These are phyloP conservation scores for Tulasnella sp. DNA, from an alignment of 768 basidiomycete genomes.

Conservation along the genomic window DNA sequence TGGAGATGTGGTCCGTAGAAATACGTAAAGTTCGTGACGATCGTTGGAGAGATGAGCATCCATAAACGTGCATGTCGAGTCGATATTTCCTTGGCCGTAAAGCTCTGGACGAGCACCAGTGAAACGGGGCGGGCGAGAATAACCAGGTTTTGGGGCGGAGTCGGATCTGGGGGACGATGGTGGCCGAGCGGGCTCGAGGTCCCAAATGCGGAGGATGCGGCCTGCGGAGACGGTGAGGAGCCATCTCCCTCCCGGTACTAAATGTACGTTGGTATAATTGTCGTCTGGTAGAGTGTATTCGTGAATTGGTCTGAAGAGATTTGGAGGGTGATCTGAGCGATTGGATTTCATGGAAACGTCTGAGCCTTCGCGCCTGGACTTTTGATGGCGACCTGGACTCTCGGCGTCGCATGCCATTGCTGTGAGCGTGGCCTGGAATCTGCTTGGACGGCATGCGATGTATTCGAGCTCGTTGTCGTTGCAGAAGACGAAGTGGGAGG, in stretches of 20 bases:
- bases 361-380: neutral
- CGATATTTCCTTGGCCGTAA: neutral
- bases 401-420: neutral
- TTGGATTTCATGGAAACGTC: conserved; percentile 2
- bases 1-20: neutral
- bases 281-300: conserved; percentile 28
- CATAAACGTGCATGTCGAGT: neutral
- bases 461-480: conserved; percentile 4
- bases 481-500: neutral
- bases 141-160: neutral
- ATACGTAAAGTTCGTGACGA: conserved; percentile 16
- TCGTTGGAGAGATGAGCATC: neutral
- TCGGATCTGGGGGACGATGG: neutral
- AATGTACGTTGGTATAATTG: conserved; percentile 4
- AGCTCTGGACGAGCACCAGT: neutral
- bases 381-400: neutral
- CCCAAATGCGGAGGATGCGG: conserved; percentile 3
- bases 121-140: conserved; percentile 1
- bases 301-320: neutral
- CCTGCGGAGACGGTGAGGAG: conserved; percentile 15
- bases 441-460: conserved; percentile 15
- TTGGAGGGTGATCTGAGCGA: neutral
- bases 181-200: neutral
- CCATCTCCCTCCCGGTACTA: conserved; percentile 19
- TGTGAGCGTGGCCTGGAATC: conserved; percentile 3